Evolutionary conservation across 2,329 filamentous ascomycete species (phyloP).

Genomic region (Beauveria asiatica): DNA sequence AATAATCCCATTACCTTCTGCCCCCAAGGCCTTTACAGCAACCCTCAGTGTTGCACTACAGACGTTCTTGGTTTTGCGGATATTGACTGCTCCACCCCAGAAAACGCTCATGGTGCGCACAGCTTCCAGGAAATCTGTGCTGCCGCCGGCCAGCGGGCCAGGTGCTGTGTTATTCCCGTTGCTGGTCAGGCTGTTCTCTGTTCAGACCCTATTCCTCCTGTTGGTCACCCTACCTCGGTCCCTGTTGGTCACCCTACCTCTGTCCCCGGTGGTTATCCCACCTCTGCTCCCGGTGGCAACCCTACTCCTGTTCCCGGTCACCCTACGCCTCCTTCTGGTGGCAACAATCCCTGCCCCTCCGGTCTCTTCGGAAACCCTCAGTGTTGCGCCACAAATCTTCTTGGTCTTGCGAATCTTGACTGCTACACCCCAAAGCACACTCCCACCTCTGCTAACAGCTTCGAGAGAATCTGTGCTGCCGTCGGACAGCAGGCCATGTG

Average conservation of each 20-base stretch:
- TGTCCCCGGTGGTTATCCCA: not conserved
- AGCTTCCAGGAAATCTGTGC: no score
- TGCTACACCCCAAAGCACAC: slow-evolving; percentile 21
- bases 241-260: not conserved
- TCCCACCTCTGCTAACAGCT: not conserved
- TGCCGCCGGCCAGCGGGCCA: no score
- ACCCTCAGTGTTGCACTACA: no score
- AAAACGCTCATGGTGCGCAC: no score
- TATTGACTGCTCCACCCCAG: no score
- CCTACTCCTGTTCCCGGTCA: not conserved
- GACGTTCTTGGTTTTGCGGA: no score
- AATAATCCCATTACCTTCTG: no score
- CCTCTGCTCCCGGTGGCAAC: not conserved
- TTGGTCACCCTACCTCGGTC: not conserved
- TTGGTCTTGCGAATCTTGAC: slow-evolving; percentile 38
- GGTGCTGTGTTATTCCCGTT: no score
- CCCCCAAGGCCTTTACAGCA: no score
- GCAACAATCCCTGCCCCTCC: slow-evolving; percentile 12
- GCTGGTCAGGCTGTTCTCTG: no score
- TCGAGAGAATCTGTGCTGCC: slow-evolving; percentile 27
- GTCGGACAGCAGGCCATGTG: slow-evolving; percentile 43
- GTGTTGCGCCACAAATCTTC: slow-evolving; percentile 41
- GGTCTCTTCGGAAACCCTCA: slow-evolving; percentile 24
- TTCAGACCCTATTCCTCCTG: no score
- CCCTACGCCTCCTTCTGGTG: not conserved